phyloP scores from a whole-genome alignment of 305 asterid genomes.

The Fraxinus latifolia region DNA sequence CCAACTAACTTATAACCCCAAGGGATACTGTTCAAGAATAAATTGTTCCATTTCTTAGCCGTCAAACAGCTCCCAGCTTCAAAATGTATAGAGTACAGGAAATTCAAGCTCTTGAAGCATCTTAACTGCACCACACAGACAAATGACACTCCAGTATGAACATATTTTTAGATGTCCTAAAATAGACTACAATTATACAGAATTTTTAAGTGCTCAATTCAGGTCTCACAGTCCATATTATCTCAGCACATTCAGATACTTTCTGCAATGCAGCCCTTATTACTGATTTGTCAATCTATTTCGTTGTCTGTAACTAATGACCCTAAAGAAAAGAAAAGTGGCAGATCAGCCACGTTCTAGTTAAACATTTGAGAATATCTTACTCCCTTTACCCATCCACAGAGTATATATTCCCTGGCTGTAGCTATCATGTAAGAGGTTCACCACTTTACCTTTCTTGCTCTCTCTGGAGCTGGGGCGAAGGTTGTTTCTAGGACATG shows the following conservation, averaged over 20 bases:
- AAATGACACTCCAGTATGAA: not conserved
- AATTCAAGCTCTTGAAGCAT: not conserved
- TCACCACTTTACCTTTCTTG: not conserved
- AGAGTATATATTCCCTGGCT: not conserved
- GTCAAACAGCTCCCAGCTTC: not conserved
- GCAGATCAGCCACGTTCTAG: conserved; percentile 1
- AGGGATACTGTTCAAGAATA: not conserved
- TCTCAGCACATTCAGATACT: not conserved
- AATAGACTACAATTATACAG: not conserved
- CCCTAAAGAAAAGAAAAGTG: not conserved
- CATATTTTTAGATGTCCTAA: not conserved
- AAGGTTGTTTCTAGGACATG: conserved; percentile 1
- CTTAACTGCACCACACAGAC: not conserved
- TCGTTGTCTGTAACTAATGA: not conserved
- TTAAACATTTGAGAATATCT: not conserved
- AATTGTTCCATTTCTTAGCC: not conserved
- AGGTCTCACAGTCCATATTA: not conserved
- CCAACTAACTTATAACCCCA: not conserved
- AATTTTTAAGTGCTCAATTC: not conserved
- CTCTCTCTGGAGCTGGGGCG: not conserved
- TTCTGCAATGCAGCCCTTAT: not conserved
- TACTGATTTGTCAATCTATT: not conserved
- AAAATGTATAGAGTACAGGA: not conserved
- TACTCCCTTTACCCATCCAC: not conserved
- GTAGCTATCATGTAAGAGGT: not conserved